Evolutionary conservation across 768 basidiomycete species (phyloP).

Genomic region (Sistotremastrum niveocremeum): DNA sequence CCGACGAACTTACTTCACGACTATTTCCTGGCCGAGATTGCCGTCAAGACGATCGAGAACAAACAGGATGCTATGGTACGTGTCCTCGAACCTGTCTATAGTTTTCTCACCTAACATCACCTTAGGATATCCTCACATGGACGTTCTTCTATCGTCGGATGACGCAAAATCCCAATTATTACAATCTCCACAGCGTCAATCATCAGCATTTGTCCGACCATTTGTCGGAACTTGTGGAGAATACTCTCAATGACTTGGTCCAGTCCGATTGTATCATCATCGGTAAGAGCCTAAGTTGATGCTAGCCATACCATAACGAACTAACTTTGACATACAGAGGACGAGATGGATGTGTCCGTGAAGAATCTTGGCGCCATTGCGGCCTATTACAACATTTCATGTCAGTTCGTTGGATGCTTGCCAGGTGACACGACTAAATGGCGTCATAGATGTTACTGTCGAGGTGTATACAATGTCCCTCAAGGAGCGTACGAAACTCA

Average conservation of each 20-base stretch:
- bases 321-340: constrained; percentile 33
- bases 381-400: constrained; percentile 89
- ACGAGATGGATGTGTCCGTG: constrained; percentile 85
- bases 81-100: not conserved
- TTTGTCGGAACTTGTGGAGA: constrained; percentile 91
- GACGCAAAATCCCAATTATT: constrained; percentile 95
- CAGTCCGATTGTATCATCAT: constrained; percentile 92
- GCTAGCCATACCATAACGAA: not conserved
- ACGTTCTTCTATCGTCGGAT: constrained; percentile 96
- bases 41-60: constrained; percentile 97
- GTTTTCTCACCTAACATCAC: not conserved
- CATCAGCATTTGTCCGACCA: constrained; percentile 95
- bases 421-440: constrained; percentile 5
- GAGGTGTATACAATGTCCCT: constrained; percentile 94
- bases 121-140: constrained; percentile 92
- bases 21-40: constrained; percentile 96
- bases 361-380: constrained; percentile 99
- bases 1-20: constrained; percentile 86
- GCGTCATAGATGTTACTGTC: constrained; percentile 70
- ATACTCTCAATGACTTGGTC: constrained; percentile 78
- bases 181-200: constrained; percentile 87
- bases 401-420: constrained; percentile 27
- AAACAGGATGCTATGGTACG: constrained; percentile 91
- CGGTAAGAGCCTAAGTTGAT: constrained; percentile 28
- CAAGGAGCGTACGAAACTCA: constrained; percentile 93